A percentile compares a stretch with the other conserved stretches of the same genome.
Conservation (phyloP, 768 basidiomycete species). For the Leccinum longicurvipes region DNA sequence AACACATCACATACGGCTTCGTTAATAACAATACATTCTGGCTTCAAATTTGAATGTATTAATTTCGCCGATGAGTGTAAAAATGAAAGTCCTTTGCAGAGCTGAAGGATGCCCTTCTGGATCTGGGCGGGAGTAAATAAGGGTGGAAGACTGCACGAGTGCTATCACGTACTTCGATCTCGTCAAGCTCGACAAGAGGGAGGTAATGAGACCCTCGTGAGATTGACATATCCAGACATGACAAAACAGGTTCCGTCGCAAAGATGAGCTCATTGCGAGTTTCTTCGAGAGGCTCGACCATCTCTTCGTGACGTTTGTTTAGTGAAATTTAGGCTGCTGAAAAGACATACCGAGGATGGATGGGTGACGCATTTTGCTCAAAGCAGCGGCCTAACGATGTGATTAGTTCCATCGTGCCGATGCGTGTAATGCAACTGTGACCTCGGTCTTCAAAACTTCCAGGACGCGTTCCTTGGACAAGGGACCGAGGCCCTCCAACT, state of each 20-base stretch:
- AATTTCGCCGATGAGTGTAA: constrained; percentile 88
- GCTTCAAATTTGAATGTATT: constrained; percentile 88
- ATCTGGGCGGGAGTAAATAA: constrained; percentile 48
- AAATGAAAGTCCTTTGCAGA: constrained; percentile 88
- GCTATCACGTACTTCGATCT: constrained; percentile 72
- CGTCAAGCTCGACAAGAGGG: constrained; percentile 81
- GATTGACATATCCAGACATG: constrained; percentile 77
- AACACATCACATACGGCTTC: constrained; percentile 56
- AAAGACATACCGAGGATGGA: constrained; percentile 72
- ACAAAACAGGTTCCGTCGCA: constrained; percentile 87
- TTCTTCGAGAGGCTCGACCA: constrained; percentile 97
- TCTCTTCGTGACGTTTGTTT: constrained; percentile 50
- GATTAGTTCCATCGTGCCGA: constrained; percentile 5
- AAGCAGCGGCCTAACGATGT: constrained; percentile 66
- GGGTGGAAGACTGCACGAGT: neutral
- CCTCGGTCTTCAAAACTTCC: constrained; percentile 90
- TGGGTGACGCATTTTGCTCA: constrained; percentile 86
- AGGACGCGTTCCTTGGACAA: constrained; percentile 68
- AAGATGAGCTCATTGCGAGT: constrained; percentile 85
- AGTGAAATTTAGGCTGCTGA: constrained; percentile 1
- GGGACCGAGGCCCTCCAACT: constrained; percentile 67
- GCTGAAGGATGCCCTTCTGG: constrained; percentile 92
- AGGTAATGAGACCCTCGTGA: constrained; percentile 55
- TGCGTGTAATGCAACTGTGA: constrained; percentile 30
- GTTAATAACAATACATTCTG: constrained; percentile 88